Base-by-base conservation (phyloP, 2,329 filamentous ascomycete genomes). In the Verticillium tricorpus region DNA sequence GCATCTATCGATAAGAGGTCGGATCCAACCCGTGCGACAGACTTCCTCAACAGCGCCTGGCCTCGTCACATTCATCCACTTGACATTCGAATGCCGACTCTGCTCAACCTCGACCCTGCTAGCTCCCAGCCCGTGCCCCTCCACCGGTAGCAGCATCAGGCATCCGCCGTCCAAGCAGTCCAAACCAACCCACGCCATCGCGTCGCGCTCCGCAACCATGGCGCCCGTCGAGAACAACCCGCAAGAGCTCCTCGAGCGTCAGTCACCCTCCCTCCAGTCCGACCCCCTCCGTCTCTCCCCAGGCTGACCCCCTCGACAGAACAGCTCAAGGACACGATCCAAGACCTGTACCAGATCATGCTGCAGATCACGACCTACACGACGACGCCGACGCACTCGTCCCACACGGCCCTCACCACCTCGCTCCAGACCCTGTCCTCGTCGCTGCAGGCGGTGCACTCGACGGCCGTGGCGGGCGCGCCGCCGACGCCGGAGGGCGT, bases 281-380 rank as follows among this genome's bases (percentile, higher is more conserved):
- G n/a, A 15, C 6, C 28, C 14, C 2, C 5, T 12, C 5, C 4
- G n/a, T 28, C 37, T 34, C 37, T 34, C 35, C 6, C 19, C n/a
- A 52, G n/a, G 19, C 61, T 57, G 50, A 60, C 55, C 17, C n/a
- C 14, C 12, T n/a, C 34, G 34, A 5, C 68, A 87, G 85, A 81
- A 67, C 79, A 85, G 73, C 77, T 87, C 74, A 85, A 87, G 69
- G 80, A 85, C 68, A 79, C 86, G 64, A 85, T 89, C 72, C 84
- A 88, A 69, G 84, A 86, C 67, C 80, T 88, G 50, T 88, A 85
- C 78, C 80, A 86, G 67, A 74, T 88, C 63, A 85, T 87, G 79
- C 83, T 89, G 56, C 85, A 89, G 69, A 79, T 84, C 32, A 80
- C 83, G 35, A 81, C 82, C 62, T 89, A 88, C 77, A 85, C 88